Base-by-base conservation (phyloP, 2,329 filamentous ascomycete species). In the Pseudopyrenochaeta lycopersici region DNA sequence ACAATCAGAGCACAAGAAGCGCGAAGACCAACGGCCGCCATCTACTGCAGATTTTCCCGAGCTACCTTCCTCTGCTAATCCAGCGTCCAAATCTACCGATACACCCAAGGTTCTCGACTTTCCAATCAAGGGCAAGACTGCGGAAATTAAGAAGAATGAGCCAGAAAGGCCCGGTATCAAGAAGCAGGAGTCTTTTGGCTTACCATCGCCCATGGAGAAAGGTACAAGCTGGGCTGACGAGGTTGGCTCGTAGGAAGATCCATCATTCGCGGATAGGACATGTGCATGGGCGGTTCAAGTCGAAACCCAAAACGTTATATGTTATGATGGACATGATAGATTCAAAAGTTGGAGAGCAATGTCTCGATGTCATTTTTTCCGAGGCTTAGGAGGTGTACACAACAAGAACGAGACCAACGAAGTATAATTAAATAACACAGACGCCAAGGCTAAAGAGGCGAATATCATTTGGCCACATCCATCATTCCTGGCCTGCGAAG, bases 161-260 rank as follows among this genome's bases (percentile, higher is more conserved):
- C 52, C 63, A 10, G 63, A 65, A n/a, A 54, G 60, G 4, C 70
- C 70, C 7, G 51, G 40, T 2, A 46, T 74, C 31, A 67, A 69
- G 32, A 74, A 72, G 32, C 60, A 66, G 40, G 72, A 75, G 18
- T 70, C 64, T 0, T 73, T 75, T 32, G 73, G 72, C 9, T 18
- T 75, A 32, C 60, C 64, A 18, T 64, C 68, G 17, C 67, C 72
- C 4, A 59, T 66, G 59, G 62, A 54, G 23, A 67, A 71, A 44
- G 71, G 71, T 3, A 68, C 63, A 41, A 78, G 75, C 20, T 81
- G 79, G 79, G 79, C 79, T 2, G 79, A 81, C 64, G 77, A 81
- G 57, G 76, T 80, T 12, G 77, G 49, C 42, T 59, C 60, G 15
- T 63, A 63, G 58, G 11, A 45, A 27, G 46, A 39, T 76, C 50